A percentile compares a stretch with the other conserved stretches of the same genome.
Evolutionary conservation across 192 early-diverging fungal genomes (phyloP).

Genomic region (Mortierella claussenii): DNA sequence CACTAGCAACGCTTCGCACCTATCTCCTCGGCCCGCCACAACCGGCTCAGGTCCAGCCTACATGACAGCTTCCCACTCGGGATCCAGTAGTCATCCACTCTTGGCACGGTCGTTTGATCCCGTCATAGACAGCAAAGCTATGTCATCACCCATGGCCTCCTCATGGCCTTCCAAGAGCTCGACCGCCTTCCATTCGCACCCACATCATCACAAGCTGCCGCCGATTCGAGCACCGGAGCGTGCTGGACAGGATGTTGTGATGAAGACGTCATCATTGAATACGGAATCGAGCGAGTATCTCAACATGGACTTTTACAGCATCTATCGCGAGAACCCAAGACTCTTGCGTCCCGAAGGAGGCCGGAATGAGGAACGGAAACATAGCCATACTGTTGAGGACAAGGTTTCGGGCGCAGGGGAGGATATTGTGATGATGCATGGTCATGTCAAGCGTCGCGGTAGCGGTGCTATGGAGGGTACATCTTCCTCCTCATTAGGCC

Average conservation of each 20-base stretch:
- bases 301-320: conserved; percentile 44
- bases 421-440: neutral
- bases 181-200: neutral
- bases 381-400: too few relatives aligned
- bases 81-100: conserved; percentile 1
- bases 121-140: neutral
- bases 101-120: neutral
- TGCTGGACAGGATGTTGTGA: conserved; percentile 25
- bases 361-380: conserved; percentile 18
- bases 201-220: conserved; percentile 23
- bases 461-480: neutral
- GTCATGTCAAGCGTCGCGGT: neutral
- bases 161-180: conserved; percentile 16
- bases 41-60: neutral
- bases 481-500: neutral
- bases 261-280: conserved; percentile 24
- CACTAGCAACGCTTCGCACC: neutral
- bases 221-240: conserved; percentile 39
- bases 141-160: conserved; percentile 2
- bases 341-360: conserved; percentile 37
- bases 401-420: neutral
- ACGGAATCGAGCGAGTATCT: conserved; percentile 24
- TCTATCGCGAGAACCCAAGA: conserved; percentile 35
- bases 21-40: neutral
- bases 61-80: conserved; percentile 7